Conservation (phyloP, 768 basidiomycete species). For the Lentinula detonsa region DNA sequence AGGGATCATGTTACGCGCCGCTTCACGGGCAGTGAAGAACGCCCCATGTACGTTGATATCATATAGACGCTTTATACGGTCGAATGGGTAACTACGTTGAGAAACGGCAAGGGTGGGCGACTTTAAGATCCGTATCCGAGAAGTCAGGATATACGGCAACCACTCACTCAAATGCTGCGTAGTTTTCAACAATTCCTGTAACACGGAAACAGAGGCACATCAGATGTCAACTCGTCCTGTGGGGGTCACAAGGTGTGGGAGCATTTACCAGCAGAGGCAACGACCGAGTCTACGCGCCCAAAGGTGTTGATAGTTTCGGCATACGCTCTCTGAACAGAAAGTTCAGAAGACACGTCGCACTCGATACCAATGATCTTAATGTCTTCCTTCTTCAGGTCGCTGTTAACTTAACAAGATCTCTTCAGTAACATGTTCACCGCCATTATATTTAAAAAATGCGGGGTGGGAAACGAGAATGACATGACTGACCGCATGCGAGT, state of each 20-base stretch:
- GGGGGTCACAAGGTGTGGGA: conserved; percentile 8
- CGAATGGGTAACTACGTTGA: conserved; percentile 67
- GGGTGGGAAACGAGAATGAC: conserved; percentile 1
- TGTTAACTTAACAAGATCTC: conserved; percentile 36
- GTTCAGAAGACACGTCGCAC: conserved; percentile 86
- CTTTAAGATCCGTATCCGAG: not conserved
- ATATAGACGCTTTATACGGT: conserved; percentile 76
- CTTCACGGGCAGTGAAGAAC: conserved; percentile 95
- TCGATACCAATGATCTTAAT: conserved; percentile 69
- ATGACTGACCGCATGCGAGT: conserved; percentile 41
- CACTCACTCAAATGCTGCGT: conserved; percentile 74
- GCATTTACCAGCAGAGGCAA: conserved; percentile 79
- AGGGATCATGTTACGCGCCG: conserved; percentile 86
- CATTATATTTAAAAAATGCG: not conserved
- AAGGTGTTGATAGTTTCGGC: conserved; percentile 52
- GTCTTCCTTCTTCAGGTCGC: conserved; percentile 46
- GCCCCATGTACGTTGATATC: conserved; percentile 94
- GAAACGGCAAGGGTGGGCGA: not conserved
- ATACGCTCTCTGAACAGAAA: conserved; percentile 70
- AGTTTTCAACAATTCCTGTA: conserved; percentile 82
- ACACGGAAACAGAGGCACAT: conserved; percentile 2
- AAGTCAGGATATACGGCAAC: not conserved
- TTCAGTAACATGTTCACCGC: conserved; percentile 3
- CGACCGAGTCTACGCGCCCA: conserved; percentile 75
- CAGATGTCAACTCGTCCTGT: not conserved